Evolutionary conservation across 2,329 filamentous ascomycete species (phyloP).

Genomic region (Catunica adiposa): DNA sequence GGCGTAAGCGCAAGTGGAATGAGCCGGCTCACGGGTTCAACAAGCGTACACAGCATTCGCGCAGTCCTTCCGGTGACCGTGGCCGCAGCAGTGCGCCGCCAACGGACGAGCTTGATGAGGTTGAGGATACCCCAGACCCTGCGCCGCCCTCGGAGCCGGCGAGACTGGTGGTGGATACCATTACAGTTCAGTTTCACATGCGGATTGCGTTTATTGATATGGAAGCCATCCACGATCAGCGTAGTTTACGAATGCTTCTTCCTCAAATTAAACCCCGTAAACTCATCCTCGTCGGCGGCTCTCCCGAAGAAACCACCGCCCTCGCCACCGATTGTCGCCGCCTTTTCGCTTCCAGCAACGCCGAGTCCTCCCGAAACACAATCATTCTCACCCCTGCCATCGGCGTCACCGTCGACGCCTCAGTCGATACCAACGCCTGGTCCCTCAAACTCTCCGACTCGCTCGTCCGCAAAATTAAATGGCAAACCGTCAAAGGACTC

Average conservation of each 20-base stretch:
- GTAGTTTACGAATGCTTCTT: constrained; percentile 85
- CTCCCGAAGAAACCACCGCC: constrained; percentile 56
- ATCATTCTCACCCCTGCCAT: constrained; percentile 69
- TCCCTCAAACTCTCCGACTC: constrained; percentile 74
- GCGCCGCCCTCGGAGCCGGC: constrained; percentile 41
- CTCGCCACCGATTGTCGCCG: constrained; percentile 69
- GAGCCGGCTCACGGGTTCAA: constrained; percentile 30
- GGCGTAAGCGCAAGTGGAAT: constrained; percentile 91
- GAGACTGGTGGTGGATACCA: constrained; percentile 51
- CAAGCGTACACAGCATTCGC: constrained; percentile 40
- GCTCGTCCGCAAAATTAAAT: constrained; percentile 73
- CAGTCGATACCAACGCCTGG: constrained; percentile 96
- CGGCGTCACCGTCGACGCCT: constrained; percentile 67
- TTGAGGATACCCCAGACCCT: constrained; percentile 37
- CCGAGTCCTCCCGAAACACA: constrained; percentile 27
- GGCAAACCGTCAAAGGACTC: constrained; percentile 83
- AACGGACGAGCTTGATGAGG: constrained; percentile 41
- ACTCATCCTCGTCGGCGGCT: constrained; percentile 77
- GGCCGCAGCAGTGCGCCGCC: constrained; percentile 23
- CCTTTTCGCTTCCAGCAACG: constrained; percentile 35
- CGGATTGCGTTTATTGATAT: constrained; percentile 83
- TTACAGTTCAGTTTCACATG: constrained; percentile 51
- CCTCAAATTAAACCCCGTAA: constrained; percentile 89
- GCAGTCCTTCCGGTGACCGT: constrained; percentile 27
- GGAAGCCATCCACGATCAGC: constrained; percentile 79